A percentile compares a stretch with the other conserved stretches of the same genome.
phyloP scores from a whole-genome alignment of 768 basidiomycete genomes.

The Mycena vulgaris region DNA sequence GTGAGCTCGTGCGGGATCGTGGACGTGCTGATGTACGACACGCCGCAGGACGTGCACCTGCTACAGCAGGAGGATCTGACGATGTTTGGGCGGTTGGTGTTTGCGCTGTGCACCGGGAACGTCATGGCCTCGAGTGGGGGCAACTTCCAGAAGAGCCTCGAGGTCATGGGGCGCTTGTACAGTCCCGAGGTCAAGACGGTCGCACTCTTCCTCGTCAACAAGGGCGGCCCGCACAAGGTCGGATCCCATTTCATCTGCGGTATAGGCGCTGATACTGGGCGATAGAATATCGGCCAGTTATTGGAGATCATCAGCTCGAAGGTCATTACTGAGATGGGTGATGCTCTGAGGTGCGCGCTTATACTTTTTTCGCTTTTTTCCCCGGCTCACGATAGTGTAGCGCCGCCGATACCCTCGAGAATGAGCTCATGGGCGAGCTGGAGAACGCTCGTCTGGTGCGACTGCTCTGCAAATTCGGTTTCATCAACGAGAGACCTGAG shows the following conservation, averaged over 20 bases:
- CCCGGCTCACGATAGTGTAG: constrained; percentile 54
- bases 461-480: constrained; percentile 93
- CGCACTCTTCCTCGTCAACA: constrained; percentile 82
- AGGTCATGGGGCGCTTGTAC: constrained; percentile 80
- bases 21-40: constrained; percentile 87
- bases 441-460: constrained; percentile 95
- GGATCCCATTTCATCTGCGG: constrained; percentile 15
- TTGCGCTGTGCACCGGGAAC: constrained; percentile 84
- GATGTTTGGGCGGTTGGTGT: constrained; percentile 88
- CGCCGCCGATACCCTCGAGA: constrained; percentile 85
- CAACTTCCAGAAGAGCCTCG: constrained; percentile 82
- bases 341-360: constrained; percentile 77
- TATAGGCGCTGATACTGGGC: constrained; percentile 1
- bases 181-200: constrained; percentile 87
- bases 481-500: constrained; percentile 99
- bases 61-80: constrained; percentile 92
- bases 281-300: constrained; percentile 82
- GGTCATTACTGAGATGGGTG: constrained; percentile 86
- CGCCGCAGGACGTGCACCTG: constrained; percentile 68
- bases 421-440: constrained; percentile 88
- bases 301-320: constrained; percentile 84
- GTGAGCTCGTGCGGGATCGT: constrained; percentile 89
- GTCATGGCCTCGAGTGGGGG: constrained; percentile 69
- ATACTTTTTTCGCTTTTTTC: neutral
- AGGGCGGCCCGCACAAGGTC: constrained; percentile 78